Evolutionary conservation across 352 stramenopile species (phyloP).

Genomic region (Pythium angustatum): DNA sequence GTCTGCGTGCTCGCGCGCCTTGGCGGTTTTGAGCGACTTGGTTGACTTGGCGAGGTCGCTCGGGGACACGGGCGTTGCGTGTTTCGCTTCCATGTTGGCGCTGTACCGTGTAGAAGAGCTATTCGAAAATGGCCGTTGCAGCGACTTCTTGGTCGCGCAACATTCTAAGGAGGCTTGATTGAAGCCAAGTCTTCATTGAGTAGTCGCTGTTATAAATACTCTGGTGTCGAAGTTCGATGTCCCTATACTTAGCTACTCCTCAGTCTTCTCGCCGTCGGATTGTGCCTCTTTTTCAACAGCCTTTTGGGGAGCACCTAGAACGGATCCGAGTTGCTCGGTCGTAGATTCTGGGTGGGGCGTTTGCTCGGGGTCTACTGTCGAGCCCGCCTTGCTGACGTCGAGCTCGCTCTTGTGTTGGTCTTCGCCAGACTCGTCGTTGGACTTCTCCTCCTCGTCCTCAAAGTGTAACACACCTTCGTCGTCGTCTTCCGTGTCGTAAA

Average conservation of each 20-base stretch:
- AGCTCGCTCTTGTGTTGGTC: neutral
- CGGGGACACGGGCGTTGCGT: conserved; percentile 41
- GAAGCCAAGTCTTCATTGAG: neutral
- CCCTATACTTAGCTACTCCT: neutral
- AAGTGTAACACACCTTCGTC: conserved; percentile 9
- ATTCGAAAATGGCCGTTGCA: too few relatives aligned
- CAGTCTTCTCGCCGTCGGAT: neutral
- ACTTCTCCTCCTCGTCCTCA: conserved; percentile 40
- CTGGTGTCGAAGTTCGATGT: neutral
- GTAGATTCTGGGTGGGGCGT: too few relatives aligned
- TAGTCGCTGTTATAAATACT: conserved; percentile 5
- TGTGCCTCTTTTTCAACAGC: neutral
- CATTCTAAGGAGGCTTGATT: neutral
- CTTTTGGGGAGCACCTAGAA: conserved; percentile 1
- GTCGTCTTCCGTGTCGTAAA: conserved; percentile 70
- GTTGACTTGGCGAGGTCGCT: conserved; percentile 62
- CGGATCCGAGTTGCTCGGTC: neutral
- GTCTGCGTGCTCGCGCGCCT: conserved; percentile 65
- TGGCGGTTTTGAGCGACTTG: conserved; percentile 64
- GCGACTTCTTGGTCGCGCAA: neutral
- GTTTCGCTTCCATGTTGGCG: conserved; percentile 75
- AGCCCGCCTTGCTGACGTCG: neutral
- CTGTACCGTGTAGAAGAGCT: too few relatives aligned
- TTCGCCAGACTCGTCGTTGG: conserved; percentile 20
- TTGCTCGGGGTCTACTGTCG: too few relatives aligned